Evolutionary conservation across 176 grass and related monocot genomes (phyloP).

Genomic region (Rhynchospora pubera): DNA sequence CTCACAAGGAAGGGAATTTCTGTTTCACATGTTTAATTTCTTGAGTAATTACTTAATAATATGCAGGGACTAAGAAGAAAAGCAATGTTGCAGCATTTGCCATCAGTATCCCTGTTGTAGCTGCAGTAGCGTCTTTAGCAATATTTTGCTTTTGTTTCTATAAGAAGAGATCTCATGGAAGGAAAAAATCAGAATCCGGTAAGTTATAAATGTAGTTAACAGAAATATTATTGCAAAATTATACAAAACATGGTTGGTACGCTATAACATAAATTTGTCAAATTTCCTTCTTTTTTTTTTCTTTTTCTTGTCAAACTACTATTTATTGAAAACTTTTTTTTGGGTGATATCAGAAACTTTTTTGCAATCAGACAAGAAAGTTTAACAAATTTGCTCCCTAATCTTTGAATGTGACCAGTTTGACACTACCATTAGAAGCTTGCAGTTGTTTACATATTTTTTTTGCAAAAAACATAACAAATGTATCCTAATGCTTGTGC

Average conservation of each 20-base stretch:
- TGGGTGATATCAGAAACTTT: neutral
- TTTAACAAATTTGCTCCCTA: neutral
- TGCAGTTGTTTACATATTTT: neutral
- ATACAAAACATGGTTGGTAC: neutral
- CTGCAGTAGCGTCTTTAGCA: neutral
- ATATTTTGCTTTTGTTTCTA: constrained; percentile 5
- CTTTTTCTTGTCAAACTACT: neutral
- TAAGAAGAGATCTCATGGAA: constrained; percentile 7
- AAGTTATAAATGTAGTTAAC: neutral
- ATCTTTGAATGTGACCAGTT: neutral
- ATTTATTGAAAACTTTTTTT: neutral
- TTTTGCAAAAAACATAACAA: neutral
- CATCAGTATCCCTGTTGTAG: neutral
- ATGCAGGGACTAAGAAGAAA: constrained; percentile 26
- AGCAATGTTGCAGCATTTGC: neutral
- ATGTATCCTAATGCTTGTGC: neutral
- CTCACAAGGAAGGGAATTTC: neutral
- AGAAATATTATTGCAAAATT: neutral
- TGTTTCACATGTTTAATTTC: neutral
- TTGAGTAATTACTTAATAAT: neutral
- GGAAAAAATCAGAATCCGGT: neutral
- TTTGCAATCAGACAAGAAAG: neutral
- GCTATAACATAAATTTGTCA: neutral
- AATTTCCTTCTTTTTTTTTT: neutral
- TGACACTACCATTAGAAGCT: neutral